Percentiles rank a stretch among this genome's conserved stretches.
Evolutionary conservation across 2,329 filamentous ascomycete species (phyloP).

Genomic region (Trichoderma semiorbis): DNA sequence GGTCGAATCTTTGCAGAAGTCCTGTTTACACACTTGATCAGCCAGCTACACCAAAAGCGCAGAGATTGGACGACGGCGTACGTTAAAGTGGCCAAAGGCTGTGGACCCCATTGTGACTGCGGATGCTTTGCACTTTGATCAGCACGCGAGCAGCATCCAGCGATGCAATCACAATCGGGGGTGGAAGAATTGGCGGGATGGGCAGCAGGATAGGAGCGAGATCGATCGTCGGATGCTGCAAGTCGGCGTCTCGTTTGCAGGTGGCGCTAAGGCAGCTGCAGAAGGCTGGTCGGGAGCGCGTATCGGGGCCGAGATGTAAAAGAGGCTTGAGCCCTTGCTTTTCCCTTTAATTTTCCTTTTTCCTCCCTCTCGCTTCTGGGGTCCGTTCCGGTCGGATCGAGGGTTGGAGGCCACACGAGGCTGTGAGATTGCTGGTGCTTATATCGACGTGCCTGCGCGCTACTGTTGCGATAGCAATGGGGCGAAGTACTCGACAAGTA

Average conservation of each 20-base stretch:
- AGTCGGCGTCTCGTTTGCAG: slow-evolving; percentile 9
- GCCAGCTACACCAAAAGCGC: slow-evolving; percentile 18
- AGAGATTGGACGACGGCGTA: slow-evolving; percentile 31
- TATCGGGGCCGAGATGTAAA: background rate
- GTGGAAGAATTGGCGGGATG: background rate
- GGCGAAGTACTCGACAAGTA: background rate
- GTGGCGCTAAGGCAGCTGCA: slow-evolving; percentile 13
- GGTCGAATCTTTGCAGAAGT: slow-evolving; percentile 81
- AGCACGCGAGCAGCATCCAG: slow-evolving; percentile 6
- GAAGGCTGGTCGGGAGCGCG: slow-evolving; percentile 2
- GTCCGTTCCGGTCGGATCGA: slow-evolving; percentile 11
- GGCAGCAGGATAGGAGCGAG: background rate
- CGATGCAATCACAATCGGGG: slow-evolving; percentile 14
- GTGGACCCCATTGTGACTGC: slow-evolving; percentile 55
- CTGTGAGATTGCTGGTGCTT: background rate
- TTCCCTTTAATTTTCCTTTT: background rate
- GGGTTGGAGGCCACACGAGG: background rate
- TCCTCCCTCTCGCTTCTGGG: background rate
- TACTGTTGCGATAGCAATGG: slow-evolving; percentile 14
- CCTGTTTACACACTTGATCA: slow-evolving; percentile 44
- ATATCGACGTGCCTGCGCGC: slow-evolving; percentile 5
- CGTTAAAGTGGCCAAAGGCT: slow-evolving; percentile 59
- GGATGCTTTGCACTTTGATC: slow-evolving; percentile 2
- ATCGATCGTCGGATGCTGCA: slow-evolving; percentile 1
- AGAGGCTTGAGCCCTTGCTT: slow-evolving; percentile 2